Percentiles rank a stretch among this genome's conserved stretches.
These are phyloP conservation scores for Alloteropsis angusta DNA, from an alignment of 202 grass and related monocot genomes.

Conservation along the genomic window DNA sequence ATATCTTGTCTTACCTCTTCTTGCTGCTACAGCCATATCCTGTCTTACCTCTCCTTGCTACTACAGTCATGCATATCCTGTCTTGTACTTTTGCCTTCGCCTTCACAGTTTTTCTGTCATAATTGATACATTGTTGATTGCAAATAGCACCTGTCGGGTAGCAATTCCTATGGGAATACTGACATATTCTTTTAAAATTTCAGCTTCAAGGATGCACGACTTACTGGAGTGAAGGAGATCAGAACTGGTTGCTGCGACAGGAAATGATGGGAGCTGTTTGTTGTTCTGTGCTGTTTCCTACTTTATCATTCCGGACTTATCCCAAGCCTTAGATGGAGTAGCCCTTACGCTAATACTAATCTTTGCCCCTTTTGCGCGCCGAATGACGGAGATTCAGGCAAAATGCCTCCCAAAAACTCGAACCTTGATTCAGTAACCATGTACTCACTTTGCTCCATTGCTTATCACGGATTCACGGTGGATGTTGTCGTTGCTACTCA, in stretches of 20 bases:
- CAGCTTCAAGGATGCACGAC: background rate
- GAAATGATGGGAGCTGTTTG: background rate
- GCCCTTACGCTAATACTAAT: background rate
- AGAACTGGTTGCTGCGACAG: background rate
- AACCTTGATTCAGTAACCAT: background rate
- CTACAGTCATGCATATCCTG: too few relatives aligned
- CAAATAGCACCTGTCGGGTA: background rate
- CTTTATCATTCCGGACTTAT: background rate
- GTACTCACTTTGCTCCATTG: too few relatives aligned
- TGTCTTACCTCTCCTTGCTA: too few relatives aligned
- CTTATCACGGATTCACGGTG: too few relatives aligned
- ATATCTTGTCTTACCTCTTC: too few relatives aligned
- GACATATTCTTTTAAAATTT: background rate
- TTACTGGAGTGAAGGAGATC: background rate
- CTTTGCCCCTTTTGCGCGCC: too few relatives aligned
- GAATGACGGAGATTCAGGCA: background rate
- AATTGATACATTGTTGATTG: background rate
- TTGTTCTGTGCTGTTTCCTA: background rate
- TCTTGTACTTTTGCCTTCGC: too few relatives aligned
- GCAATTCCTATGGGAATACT: background rate
- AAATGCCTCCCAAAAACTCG: background rate
- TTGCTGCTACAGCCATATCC: too few relatives aligned
- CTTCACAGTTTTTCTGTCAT: background rate
- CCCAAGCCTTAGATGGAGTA: background rate
- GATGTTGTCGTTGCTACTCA: too few relatives aligned